A percentile compares a stretch with the other conserved stretches of the same genome.
phyloP scores from a whole-genome alignment of 441 rosid species.

The Jatropha multifida region DNA sequence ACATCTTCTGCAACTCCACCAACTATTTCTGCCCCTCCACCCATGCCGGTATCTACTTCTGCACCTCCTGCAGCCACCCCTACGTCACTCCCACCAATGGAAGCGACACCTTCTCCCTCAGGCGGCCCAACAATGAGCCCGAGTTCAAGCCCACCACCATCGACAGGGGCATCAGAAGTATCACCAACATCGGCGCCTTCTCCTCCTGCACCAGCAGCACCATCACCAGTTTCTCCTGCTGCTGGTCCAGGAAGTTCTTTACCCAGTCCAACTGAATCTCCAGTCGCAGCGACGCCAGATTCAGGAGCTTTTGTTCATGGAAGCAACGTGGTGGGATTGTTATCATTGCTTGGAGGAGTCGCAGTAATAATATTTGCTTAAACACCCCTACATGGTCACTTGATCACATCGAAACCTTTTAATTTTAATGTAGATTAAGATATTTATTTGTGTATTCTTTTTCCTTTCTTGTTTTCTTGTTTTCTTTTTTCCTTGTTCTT shows the following conservation, averaged over 20 bases:
- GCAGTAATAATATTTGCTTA: constrained; percentile 37
- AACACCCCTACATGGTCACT: not conserved
- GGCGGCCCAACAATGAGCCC: constrained; percentile 15
- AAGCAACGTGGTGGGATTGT: constrained; percentile 27
- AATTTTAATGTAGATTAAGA: constrained; percentile 24
- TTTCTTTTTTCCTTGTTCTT: not conserved
- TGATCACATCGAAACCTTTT: not conserved
- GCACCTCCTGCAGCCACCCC: not conserved
- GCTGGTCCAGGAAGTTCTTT: not conserved
- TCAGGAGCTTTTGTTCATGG: constrained; percentile 28
- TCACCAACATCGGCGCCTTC: not conserved
- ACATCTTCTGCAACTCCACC: constrained; percentile 17
- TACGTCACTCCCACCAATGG: not conserved
- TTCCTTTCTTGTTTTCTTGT: not conserved
- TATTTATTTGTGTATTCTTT: constrained; percentile 36
- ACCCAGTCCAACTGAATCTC: not conserved
- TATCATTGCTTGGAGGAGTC: constrained; percentile 35
- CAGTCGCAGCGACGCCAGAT: not conserved
- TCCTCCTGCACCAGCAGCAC: constrained; percentile 1
- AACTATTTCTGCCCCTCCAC: constrained; percentile 1
- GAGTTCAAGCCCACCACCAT: not conserved
- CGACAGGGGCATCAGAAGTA: not conserved
- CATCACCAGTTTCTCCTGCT: not conserved
- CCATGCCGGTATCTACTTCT: not conserved
- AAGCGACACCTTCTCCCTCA: not conserved